Base-by-base conservation (phyloP, 768 basidiomycete genomes). In the Infundibulicybe gibba region DNA sequence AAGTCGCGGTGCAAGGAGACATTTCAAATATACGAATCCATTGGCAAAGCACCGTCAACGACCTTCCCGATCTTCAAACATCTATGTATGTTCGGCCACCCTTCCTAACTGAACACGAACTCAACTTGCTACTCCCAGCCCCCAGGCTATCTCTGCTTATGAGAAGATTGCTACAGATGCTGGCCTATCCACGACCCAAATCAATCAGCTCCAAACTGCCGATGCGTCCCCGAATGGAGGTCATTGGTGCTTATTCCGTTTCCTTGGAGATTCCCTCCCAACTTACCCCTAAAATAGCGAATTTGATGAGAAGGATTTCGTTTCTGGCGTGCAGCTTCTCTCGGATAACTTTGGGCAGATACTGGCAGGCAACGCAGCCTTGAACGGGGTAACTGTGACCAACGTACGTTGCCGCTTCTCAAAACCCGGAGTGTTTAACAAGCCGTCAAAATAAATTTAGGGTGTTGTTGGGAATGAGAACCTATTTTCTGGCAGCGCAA, bases 241-340 rank as follows among this genome's bases (percentile, higher is more conserved):
- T 4, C 59, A 59, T 43, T 62, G 59, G 59, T 60, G 35, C 14
- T 54, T 51, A 12, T 25, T 31, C 5, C 34, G n/a, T 39, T 13
- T 33, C 8, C 11, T 33, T 17, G 6, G 16, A 20, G 35, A n/a
- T 43, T 20, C 20, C 31, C n/a, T 15, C 19, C 16, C 3, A 15
- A 38, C 16, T 45, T 25, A 17, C 34, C 19, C 12, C 35, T n/a
- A 32, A 42, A 6, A n/a, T 31, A 61, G 60, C 40, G 61, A 55
- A 54, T 62, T 62, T 48, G 61, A 62, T 49, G 34, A 58, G 44
- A 39, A 50, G 40, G 59, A 51, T 40, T 62, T 62, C 33, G 59
- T 60, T 12, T 56, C 61, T 19, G 61, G 61, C 25, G 57, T 60
- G 3, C 59, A 60, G 49, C 54, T 62, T n/a, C 43, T 62, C 20